Evolutionary conservation across 2,329 filamentous ascomycete genomes (phyloP), one percentile per base, ranked within the genome.

Genomic region (Plenodomus tracheiphilus): DNA sequence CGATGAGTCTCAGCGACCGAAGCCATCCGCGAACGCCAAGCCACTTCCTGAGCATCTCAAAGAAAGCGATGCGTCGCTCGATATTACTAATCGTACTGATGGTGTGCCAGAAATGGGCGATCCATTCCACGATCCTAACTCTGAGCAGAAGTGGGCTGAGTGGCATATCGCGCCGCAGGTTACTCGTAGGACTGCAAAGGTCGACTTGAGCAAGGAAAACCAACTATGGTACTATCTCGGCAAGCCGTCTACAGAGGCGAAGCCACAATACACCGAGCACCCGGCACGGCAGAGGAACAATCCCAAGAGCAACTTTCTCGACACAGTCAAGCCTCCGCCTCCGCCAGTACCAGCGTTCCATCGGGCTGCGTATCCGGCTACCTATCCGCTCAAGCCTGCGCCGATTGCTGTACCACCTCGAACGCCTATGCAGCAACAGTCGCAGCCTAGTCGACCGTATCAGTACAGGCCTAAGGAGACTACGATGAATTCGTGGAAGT

Each of bases 151-250:
- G 53, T 79, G 77, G 76, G 72, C 72, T 43, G 92, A 97, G 68
- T 97, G 96, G 72, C 82, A 89, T 62, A 81, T 79, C 56, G 71
- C 64, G 41, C 65, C 70, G 15, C 65, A 69, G 18, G 71, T 72
- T n/a, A 58, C 64, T 34, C 72, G 67, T 6, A 78, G 76, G 45
- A 85, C 89, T 69, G 80, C 79, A 66, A 88, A 86, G 72, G 77
- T 95, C 49, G 85, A 96, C 64, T 72, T 96, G 8, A 74, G 74
- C 52, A 89, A 88, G 68, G 79, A 85, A 15, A 83, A 93, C 53
- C 86, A 89, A 67, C 72, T 96, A 16, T 97, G 92, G 90, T 83
- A 91, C 74, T 97, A 97, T 70, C 80, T 99, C 51, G 90, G 90
- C 25, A 85, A 85, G 69, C 83, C 82, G 17, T 97, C 93, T 18